Base-by-base conservation (phyloP, 768 basidiomycete genomes). In the Kwoniella bestiolae region DNA sequence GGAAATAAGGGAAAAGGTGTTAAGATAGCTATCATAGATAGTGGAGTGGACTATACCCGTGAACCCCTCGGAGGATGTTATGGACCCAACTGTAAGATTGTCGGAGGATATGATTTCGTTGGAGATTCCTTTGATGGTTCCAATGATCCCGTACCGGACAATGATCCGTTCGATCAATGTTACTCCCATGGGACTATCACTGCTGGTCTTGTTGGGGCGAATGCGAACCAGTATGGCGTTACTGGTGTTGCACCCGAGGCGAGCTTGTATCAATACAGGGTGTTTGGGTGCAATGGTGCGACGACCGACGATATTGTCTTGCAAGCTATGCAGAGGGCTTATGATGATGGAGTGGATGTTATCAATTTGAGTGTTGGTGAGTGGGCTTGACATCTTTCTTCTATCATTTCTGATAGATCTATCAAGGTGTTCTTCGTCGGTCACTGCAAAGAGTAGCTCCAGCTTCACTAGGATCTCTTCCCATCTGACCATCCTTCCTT, bases 211-310 rank as follows among this genome's bases (percentile, higher is more conserved):
- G 71, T 78, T 49, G 88, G 86, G 14, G 74, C 76, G 31, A 68
- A 74, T 57, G 58, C 67, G 50, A 90, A 89, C 72, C 73, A 77
- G 35, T 88, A 86, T 82, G 87, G 87, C 79, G 86, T 90, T 72
- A 86, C 86, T 52, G 90, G 90, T 60, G 89, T 89, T 44, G 89
- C 90, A 2, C 88, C 85, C 63, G 83, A 84, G 1, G 86, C 88
- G 0, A 84, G 84, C 2, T 78, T 89, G 38, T 84, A 81, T 56
- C 68, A 65, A 51, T 81, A 80, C 81, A 79, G 87, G 56, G 82
- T 90, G 8, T 89, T 89, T 72, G 86, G 87, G 2, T 90, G 90
- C 74, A 68, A 57, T 2, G 87, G 86, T 0, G 75, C 64, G 9
- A 83, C 85, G 0, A 61, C 74, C 1, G 63, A 83, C 44, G 81